phyloP scores from a whole-genome alignment of 768 basidiomycete species.

The Trametes cubensis region DNA sequence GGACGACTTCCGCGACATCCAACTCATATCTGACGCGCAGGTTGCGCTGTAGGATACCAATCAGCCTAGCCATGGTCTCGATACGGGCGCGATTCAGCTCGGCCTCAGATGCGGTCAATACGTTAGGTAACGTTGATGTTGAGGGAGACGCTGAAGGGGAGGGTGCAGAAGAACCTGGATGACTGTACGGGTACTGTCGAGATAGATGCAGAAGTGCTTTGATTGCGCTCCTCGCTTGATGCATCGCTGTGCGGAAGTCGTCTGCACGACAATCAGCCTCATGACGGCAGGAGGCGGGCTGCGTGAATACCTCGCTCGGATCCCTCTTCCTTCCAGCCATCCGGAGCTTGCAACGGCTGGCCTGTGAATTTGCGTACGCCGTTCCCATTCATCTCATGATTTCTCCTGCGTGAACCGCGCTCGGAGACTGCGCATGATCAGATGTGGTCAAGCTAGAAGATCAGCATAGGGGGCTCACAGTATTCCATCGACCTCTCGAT shows the following conservation, averaged over 20 bases:
- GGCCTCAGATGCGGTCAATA: conserved; percentile 34
- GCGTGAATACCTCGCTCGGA: conserved; percentile 28
- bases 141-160: conserved; percentile 45
- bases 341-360: conserved; percentile 8
- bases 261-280: conserved; percentile 41
- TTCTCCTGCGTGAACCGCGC: conserved; percentile 22
- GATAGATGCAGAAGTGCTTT: conserved; percentile 55
- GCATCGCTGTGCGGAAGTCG: conserved; percentile 73
- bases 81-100: conserved; percentile 56
- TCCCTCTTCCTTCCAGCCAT: conserved; percentile 26
- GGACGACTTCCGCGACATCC: conserved; percentile 66
- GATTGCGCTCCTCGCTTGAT: conserved; percentile 62
- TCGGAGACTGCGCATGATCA: conserved; percentile 22
- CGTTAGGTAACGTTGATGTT: conserved; percentile 18
- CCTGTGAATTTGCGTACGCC: conserved; percentile 26
- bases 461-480: conserved; percentile 40
- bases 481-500: conserved; percentile 62
- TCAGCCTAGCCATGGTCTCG: conserved; percentile 66
- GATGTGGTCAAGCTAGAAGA: background rate
- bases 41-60: conserved; percentile 66
- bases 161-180: conserved; percentile 29
- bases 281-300: background rate
- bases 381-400: conserved; percentile 15
- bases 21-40: conserved; percentile 78
- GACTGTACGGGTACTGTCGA: conserved; percentile 36